Evolutionary conservation across 2,329 filamentous ascomycete genomes (phyloP).

Genomic region (Trichoderma atrobrunneum): DNA sequence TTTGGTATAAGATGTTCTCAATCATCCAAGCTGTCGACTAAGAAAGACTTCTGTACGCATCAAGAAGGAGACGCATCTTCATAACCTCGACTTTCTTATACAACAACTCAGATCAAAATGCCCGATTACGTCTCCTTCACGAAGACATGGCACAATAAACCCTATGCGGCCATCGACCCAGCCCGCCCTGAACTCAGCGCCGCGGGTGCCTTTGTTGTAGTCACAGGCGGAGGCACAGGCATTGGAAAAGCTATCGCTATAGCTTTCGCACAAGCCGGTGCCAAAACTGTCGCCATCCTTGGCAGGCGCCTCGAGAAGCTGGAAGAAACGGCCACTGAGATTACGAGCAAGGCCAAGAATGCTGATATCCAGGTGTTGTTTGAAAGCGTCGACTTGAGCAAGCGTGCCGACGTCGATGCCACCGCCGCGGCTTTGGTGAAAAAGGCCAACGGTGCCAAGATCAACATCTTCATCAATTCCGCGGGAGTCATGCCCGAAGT

Average conservation of each 20-base stretch:
- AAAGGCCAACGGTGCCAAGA: not conserved
- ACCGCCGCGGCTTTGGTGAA: not conserved
- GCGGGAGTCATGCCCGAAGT: not conserved
- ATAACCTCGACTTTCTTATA: not conserved
- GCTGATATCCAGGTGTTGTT: not conserved
- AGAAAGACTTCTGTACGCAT: not conserved
- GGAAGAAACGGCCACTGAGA: not conserved
- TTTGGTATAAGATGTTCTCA: not conserved
- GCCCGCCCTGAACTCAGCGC: not conserved
- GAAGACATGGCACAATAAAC: not conserved
- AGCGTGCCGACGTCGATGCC: not conserved
- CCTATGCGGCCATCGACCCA: not conserved
- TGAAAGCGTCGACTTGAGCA: not conserved
- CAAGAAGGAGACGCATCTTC: not conserved
- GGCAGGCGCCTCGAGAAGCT: not conserved
- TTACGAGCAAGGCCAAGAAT: not conserved
- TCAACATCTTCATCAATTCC: not conserved
- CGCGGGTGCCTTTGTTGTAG: not conserved
- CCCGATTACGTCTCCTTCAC: not conserved
- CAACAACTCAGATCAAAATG: not conserved
- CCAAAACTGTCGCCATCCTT: not conserved
- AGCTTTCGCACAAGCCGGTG: not conserved
- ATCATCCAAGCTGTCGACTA: not conserved
- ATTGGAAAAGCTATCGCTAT: not conserved
- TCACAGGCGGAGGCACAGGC: not conserved